Evolutionary conservation across 345 rosid genomes (phyloP), one percentile per base, ranked within the genome.

Genomic region (Euclidium syriacum): DNA sequence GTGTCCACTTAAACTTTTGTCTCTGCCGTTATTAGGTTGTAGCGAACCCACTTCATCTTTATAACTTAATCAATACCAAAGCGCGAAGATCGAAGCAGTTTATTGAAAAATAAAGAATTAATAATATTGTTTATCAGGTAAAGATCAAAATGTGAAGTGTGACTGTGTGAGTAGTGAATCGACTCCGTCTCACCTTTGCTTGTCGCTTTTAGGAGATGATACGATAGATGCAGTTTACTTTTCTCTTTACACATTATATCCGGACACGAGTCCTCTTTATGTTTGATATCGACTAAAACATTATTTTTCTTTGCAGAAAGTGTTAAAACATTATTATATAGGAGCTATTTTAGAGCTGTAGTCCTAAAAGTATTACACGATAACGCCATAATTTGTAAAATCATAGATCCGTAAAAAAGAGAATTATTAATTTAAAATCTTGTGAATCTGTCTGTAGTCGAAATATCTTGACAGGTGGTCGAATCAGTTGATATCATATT

Each of bases 201-300:
- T 58, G 65, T 67, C 59, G 46, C 26, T 43, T 59, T 59, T 18
- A 19, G 24, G 16, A 24, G 47, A 9, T 55, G 61, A 24, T 55
- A 38, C 49, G 62, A 58, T 58, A 17, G 64, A 58, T 42, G 15
- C 14, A 39, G 42, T 67, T 22, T 38, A 43, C 51, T 42, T 65
- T 67, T 40, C 10, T 50, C 59, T 27, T 30, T 49, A 36, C 72
- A 58, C 36, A 58, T 58, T 9, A 38, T 16, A 40, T 40, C 36
- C 34, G 2, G 52, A 58, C 72, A 67, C 72, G 65, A 58, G 59
- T 67, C 52, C 22, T 58, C 48, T 56, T 49, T 29, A 22, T 27
- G 3, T 35, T 58, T 60, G 38, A 18, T 39, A 38, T 22, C 5
- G 26, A 30, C 9, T 24, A n/a, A 35, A 6, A 30, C 14, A 6